Conservation (phyloP, 2,329 filamentous ascomycete species). For the Lasiodiplodia theobromae region DNA sequence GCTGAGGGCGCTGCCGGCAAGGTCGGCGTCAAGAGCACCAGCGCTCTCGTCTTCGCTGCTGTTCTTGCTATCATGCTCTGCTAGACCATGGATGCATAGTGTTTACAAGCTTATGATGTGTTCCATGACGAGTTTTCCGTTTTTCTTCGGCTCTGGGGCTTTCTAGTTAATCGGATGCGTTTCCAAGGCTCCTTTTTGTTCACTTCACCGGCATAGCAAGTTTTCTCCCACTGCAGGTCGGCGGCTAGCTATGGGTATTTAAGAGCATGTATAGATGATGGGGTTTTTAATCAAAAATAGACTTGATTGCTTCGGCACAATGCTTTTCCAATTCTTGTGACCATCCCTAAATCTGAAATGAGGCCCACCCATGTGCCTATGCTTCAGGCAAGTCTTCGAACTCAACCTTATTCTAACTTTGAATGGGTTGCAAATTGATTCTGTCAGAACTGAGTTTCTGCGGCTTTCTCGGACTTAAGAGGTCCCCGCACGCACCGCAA, state of each 20-base stretch:
- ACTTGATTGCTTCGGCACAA: slow-evolving; percentile 3
- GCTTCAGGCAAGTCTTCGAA: no score
- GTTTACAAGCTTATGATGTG: slow-evolving; percentile 25
- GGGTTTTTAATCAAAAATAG: slow-evolving; percentile 22
- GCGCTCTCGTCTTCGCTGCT: slow-evolving; percentile 28
- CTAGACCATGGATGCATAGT: slow-evolving; percentile 27
- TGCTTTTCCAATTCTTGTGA: background rate
- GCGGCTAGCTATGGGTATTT: slow-evolving; percentile 10
- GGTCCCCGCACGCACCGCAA: slow-evolving; percentile 19
- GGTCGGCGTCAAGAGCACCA: slow-evolving; percentile 30
- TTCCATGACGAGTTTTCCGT: slow-evolving; percentile 14
- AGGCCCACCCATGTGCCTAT: background rate
- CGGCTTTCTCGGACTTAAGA: slow-evolving; percentile 14
- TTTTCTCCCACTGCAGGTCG: slow-evolving; percentile 21
- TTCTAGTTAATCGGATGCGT: slow-evolving; percentile 19
- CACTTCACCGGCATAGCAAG: slow-evolving; percentile 14
- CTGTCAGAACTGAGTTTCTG: background rate
- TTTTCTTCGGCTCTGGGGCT: slow-evolving; percentile 20
- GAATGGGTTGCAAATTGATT: background rate
- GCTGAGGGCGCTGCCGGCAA: slow-evolving; percentile 29
- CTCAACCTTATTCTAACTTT: no score
- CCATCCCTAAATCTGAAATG: background rate
- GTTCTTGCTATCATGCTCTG: slow-evolving; percentile 29
- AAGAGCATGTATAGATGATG: slow-evolving; percentile 22
- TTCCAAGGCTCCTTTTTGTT: background rate